Percentiles rank a stretch among this genome's conserved stretches.
phyloP scores from a whole-genome alignment of 768 basidiomycete species.

The Kwoniella dejecticola region DNA sequence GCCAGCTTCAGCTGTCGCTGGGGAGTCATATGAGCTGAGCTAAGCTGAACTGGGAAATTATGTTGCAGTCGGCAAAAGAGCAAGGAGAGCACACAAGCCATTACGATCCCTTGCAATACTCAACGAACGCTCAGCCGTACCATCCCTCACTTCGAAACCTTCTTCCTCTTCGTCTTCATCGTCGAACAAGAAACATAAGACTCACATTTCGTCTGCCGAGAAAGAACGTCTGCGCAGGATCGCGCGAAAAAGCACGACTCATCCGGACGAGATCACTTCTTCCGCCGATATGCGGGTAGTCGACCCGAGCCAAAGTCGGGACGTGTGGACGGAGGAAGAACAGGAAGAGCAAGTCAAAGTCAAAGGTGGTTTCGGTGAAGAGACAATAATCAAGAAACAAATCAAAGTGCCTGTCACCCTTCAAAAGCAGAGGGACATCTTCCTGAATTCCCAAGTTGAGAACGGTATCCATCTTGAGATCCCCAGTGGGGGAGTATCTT shows the following conservation, averaged over 20 bases:
- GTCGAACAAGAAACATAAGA: constrained; percentile 31
- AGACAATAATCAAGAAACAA: constrained; percentile 47
- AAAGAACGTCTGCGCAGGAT: constrained; percentile 75
- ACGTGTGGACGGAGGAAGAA: constrained; percentile 13
- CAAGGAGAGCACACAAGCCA: constrained; percentile 47
- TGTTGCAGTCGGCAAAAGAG: constrained; percentile 43
- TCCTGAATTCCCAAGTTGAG: constrained; percentile 23
- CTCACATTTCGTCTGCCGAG: constrained; percentile 64
- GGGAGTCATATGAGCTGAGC: too few relatives aligned
- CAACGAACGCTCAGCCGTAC: constrained; percentile 80
- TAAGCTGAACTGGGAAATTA: background rate
- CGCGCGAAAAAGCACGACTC: constrained; percentile 53
- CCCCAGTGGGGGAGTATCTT: constrained; percentile 82
- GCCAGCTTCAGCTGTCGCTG: too few relatives aligned
- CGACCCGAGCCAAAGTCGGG: constrained; percentile 2
- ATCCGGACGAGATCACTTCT: constrained; percentile 21
- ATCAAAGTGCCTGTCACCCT: constrained; percentile 49
- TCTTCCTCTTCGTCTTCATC: constrained; percentile 22
- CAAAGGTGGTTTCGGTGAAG: constrained; percentile 56
- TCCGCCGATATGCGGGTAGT: constrained; percentile 11
- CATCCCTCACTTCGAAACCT: constrained; percentile 68
- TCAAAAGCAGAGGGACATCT: constrained; percentile 37
- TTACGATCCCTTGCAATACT: constrained; percentile 72
- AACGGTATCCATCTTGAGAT: constrained; percentile 40
- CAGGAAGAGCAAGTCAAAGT: constrained; percentile 13